Evolutionary conservation across 1,139 yeast genomes (phyloP).

Genomic region (Yamadazyma songkhlaensis): DNA sequence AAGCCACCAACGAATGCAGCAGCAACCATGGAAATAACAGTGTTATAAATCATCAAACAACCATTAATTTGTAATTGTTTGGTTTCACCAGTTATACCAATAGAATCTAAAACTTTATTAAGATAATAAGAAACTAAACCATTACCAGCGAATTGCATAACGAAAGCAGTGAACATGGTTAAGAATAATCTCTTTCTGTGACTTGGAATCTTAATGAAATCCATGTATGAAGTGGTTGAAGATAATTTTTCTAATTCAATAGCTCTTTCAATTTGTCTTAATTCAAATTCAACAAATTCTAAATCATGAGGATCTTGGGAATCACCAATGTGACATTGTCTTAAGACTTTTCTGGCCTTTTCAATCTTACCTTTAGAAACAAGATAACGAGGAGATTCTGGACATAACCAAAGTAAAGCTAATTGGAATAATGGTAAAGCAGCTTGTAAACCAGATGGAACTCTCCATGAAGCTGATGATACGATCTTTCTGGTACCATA

Average conservation of each 20-base stretch:
- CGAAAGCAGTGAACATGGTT: constrained; percentile 11
- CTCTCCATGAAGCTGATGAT: constrained; percentile 27
- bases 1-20: constrained; percentile 29
- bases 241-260: constrained; percentile 14
- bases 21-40: constrained; percentile 27
- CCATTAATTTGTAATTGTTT: constrained; percentile 50
- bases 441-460: constrained; percentile 46
- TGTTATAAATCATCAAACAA: constrained; percentile 37
- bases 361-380: constrained; percentile 34
- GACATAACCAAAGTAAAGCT: constrained; percentile 32
- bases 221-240: constrained; percentile 6
- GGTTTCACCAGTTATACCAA: constrained; percentile 18
- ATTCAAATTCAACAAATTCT: constrained; percentile 40
- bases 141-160: constrained; percentile 20
- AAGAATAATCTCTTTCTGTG: constrained; percentile 8
- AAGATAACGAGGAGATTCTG: constrained; percentile 60
- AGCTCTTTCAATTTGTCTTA: constrained; percentile 39
- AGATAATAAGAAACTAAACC: constrained; percentile 19
- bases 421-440: constrained; percentile 10
- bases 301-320: constrained; percentile 14
- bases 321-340: constrained; percentile 18
- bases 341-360: constrained; percentile 29
- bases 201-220: constrained; percentile 7
- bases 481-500: constrained; percentile 38
- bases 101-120: constrained; percentile 17